Conservation (phyloP, 768 basidiomycete species). For the Russula compacta region DNA sequence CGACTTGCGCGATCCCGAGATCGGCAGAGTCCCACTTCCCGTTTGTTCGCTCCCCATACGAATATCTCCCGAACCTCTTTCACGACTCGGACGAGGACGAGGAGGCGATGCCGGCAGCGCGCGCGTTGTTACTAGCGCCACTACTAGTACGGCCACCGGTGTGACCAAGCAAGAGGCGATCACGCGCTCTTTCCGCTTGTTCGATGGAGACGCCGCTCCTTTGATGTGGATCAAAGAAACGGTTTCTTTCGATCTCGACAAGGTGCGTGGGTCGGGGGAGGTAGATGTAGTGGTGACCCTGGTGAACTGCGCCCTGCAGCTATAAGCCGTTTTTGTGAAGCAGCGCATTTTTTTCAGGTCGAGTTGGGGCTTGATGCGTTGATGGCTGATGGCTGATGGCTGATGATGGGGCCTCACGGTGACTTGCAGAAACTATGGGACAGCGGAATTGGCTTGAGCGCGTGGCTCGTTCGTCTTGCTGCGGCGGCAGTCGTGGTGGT, state of each 20-base stretch:
- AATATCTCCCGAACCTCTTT: constrained; percentile 26
- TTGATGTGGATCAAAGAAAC: constrained; percentile 58
- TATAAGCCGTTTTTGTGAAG: no score
- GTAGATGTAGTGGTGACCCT: no score
- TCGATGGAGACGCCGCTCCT: constrained; percentile 15
- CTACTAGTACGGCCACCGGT: background rate
- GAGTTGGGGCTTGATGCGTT: no score
- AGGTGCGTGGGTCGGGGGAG: constrained; percentile 40
- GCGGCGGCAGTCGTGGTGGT: no score
- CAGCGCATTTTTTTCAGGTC: no score
- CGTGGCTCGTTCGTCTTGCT: constrained; percentile 52
- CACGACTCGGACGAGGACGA: constrained; percentile 14
- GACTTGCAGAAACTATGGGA: constrained; percentile 86
- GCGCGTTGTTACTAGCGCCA: background rate
- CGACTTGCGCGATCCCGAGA: constrained; percentile 32
- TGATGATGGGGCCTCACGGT: background rate
- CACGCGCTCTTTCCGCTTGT: constrained; percentile 42
- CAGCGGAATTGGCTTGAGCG: constrained; percentile 77
- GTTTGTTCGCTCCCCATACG: constrained; percentile 63
- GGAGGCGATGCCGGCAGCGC: constrained; percentile 10
- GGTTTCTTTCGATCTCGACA: constrained; percentile 88
- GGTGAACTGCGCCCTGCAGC: no score
- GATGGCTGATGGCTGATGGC: no score
- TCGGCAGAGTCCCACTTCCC: constrained; percentile 45
- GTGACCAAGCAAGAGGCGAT: constrained; percentile 58